Percentiles rank a stretch among this genome's conserved stretches.
Evolutionary conservation across 164 flowering plant species (phyloP).

Genomic region (Chimonanthus salicifolius): DNA sequence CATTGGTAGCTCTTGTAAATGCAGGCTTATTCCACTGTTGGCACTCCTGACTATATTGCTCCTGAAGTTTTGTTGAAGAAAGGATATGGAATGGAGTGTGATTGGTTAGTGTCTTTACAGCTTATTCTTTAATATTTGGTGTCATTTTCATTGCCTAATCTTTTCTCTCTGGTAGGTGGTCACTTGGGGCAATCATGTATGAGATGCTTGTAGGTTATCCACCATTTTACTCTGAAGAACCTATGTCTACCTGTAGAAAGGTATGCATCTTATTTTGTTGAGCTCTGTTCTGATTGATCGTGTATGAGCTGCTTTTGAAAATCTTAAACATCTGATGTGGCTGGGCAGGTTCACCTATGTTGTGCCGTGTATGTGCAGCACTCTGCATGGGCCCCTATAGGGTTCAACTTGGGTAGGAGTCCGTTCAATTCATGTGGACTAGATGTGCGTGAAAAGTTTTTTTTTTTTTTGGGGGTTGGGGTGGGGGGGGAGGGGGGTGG

Average conservation of each 20-base stretch:
- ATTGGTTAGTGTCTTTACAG: conserved; percentile 23
- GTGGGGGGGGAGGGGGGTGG: no score
- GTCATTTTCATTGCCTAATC: background rate
- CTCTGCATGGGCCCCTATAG: no score
- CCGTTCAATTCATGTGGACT: no score
- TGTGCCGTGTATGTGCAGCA: no score
- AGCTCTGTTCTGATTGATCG: background rate
- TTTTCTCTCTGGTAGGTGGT: conserved; percentile 40
- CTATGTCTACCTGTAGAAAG: conserved; percentile 63
- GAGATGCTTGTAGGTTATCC: conserved; percentile 65
- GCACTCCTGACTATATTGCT: conserved; percentile 40
- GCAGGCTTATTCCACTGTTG: conserved; percentile 43
- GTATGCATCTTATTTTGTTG: conserved; percentile 15
- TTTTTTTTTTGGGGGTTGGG: no score
- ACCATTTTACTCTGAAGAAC: conserved; percentile 60
- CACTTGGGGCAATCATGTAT: conserved; percentile 58
- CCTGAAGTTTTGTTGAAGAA: conserved; percentile 38
- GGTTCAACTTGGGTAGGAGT: no score
- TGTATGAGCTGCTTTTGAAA: background rate
- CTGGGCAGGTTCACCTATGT: no score
- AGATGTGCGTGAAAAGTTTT: no score
- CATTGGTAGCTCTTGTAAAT: background rate
- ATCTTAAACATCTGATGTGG: background rate
- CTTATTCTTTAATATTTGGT: background rate
- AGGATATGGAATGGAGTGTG: conserved; percentile 49